Conservation (phyloP, 805 yeast genomes). For the Hanseniaspora taiwanica region DNA sequence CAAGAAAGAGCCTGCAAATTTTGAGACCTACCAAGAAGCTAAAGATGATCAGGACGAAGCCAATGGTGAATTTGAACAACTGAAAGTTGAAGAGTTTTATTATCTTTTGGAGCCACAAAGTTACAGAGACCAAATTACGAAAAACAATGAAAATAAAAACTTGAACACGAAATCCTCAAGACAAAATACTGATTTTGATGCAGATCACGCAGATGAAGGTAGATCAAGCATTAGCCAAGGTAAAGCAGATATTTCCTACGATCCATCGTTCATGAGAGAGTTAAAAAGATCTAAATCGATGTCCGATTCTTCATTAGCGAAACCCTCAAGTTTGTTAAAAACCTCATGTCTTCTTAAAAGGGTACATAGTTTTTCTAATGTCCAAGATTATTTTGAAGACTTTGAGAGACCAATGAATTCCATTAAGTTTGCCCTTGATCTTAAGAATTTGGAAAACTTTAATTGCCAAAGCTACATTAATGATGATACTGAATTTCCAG, state of each 20-base stretch:
- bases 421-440: background rate
- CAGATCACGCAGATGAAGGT: too few relatives aligned
- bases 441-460: background rate
- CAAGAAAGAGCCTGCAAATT: background rate
- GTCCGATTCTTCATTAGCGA: background rate
- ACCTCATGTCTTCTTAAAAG: background rate
- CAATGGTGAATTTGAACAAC: background rate
- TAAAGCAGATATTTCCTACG: background rate
- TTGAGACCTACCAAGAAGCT: slow-evolving; percentile 5
- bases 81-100: background rate
- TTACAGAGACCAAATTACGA: too few relatives aligned
- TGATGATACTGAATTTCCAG: background rate
- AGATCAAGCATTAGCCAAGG: too few relatives aligned
- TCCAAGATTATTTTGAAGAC: slow-evolving; percentile 3
- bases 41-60: slow-evolving; percentile 14
- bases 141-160: too few relatives aligned
- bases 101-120: too few relatives aligned
- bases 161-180: too few relatives aligned
- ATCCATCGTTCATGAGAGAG: slow-evolving; percentile 1
- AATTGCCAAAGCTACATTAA: background rate
- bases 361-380: slow-evolving; percentile 4
- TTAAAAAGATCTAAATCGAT: slow-evolving; percentile 3
- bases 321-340: background rate
- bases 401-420: background rate
- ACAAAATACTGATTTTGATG: too few relatives aligned